Evolutionary conservation across 2,329 filamentous ascomycete species (phyloP), one percentile per base, ranked within the genome.

Genomic region (Knoxdaviesia capensis): DNA sequence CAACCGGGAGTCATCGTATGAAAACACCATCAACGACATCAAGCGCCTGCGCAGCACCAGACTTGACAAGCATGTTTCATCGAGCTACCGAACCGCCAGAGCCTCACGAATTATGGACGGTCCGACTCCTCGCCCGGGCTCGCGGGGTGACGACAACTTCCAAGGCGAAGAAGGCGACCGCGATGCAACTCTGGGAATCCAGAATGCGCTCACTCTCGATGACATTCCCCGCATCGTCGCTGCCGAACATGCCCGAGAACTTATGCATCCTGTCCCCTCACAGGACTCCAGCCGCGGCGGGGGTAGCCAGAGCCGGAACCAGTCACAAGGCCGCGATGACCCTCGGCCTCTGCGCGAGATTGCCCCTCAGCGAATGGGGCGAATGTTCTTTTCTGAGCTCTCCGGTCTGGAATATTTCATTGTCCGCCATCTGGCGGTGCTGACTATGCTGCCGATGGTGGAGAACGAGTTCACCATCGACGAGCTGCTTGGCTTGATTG

Each of bases 401-500:
- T 93, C 90, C 3, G 86, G 84, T 1, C 65, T 98, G 31, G 90
- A 98, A 55, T 96, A 94, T 56, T 96, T 98, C 58, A 96, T 96
- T 51, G 83, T 96, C 38, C 80, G 90, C 30, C 88, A 96, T 52
- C 76, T 96, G 44, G 90, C 90, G 7, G 90, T 98, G 5, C 66
- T 98, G 45, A 88, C 84, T 1, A 93, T 98, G 77, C 85, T 94
- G 49, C 86, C 90, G 6, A 68, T 96, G 57, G 68, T 98, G 5
- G 86, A 93, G 51, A 76, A 77, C 4, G 77, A 93, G 51, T 96
- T 96, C 59, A 82, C 80, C n/a, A 70, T 96, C 45, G 90, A 96
- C 49, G 90, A 98, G 54, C 67, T 98, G 2, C 71, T 96, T 9
- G 77, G 83, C 46, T 74, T 98, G 40, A 96, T 98, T 47, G 90